A percentile compares a stretch with the other conserved stretches of the same genome.
Evolutionary conservation across 768 basidiomycete genomes (phyloP).

Genomic region (Amanita fuliginea): DNA sequence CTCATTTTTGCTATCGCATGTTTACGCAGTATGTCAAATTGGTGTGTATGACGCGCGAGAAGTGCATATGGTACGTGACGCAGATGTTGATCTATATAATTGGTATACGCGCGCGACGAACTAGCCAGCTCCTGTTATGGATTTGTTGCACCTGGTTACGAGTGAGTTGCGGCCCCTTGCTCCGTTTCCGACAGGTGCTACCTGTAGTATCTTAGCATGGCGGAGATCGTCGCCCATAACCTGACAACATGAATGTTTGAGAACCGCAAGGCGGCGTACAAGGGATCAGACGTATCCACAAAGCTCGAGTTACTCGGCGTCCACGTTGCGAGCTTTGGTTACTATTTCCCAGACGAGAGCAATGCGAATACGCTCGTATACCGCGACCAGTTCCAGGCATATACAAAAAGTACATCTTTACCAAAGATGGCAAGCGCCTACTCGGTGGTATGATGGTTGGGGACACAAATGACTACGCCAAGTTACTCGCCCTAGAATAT

Average conservation of each 20-base stretch:
- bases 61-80: constrained; percentile 29
- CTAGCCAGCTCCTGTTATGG: constrained; percentile 43
- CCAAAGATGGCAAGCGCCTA: constrained; percentile 56
- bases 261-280: constrained; percentile 11
- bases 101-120: constrained; percentile 63
- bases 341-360: constrained; percentile 55
- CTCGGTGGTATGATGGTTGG: constrained; percentile 80
- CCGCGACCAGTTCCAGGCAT: constrained; percentile 58
- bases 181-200: too few species aligned
- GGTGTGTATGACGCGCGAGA: constrained; percentile 37
- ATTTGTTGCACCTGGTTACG: constrained; percentile 57
- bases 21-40: too few species aligned
- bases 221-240: constrained; percentile 65
- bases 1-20: too few species aligned
- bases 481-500: constrained; percentile 50
- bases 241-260: constrained; percentile 37
- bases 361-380: constrained; percentile 23
- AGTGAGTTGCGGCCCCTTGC: constrained; percentile 6
- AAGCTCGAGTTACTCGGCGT: constrained; percentile 46
- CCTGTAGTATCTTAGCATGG: constrained; percentile 43
- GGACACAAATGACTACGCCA: constrained; percentile 55
- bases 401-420: constrained; percentile 75
- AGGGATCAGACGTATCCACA: constrained; percentile 53
- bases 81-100: constrained; percentile 58
- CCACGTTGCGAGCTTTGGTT: constrained; percentile 58